Evolutionary conservation across 805 yeast species (phyloP), one percentile per base, ranked within the genome.

Genomic region (Yamadazyma nakazawae): DNA sequence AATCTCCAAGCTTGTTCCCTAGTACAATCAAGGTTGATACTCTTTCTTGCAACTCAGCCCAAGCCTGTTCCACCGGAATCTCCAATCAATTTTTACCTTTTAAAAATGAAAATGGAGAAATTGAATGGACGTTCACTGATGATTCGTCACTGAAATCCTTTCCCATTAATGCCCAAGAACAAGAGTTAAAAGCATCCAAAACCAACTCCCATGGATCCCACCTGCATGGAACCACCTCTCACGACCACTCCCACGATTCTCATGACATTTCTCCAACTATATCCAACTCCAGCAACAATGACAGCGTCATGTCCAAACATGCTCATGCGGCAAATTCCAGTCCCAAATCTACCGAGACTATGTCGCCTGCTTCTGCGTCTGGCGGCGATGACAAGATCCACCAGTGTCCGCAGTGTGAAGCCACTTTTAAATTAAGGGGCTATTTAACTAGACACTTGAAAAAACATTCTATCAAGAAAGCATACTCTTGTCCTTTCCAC

Each of bases 91-190:
- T 79, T 38, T 61, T 78, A n/a, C 80, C 84, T 3, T 68, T 73
- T 51, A 76, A 74, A 41, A 79, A 78, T 54, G 62, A 60, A 13
- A 68, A 72, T 30, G 87, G 85, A 2, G 80, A 78, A 51, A 70
- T 81, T 13, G 82, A 78, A 46, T 81, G 84, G 80, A 72, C 72
- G 13, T 71, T 81, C 46, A 72, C 76, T 19, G 80, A 78, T 36
- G 75, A 71, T 50, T 39, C 57, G 11, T 42, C 42, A 5, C 8
- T 38, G 45, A 30, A 53, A 59, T 13, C 67, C 59, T 12, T 32
- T 16, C 24, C 34, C 21, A 13, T 34, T 19, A 35, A 38, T 34
- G 28, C 16, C 17, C 12, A 61, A 45, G 17, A 14, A 6, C 19
- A 34, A 14, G 25, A 34, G 5, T 8, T 3, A 10, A 34, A 9